These are phyloP conservation scores for Puya raimondii DNA, from an alignment of 176 grass and related monocot species.

Conservation along the genomic window DNA sequence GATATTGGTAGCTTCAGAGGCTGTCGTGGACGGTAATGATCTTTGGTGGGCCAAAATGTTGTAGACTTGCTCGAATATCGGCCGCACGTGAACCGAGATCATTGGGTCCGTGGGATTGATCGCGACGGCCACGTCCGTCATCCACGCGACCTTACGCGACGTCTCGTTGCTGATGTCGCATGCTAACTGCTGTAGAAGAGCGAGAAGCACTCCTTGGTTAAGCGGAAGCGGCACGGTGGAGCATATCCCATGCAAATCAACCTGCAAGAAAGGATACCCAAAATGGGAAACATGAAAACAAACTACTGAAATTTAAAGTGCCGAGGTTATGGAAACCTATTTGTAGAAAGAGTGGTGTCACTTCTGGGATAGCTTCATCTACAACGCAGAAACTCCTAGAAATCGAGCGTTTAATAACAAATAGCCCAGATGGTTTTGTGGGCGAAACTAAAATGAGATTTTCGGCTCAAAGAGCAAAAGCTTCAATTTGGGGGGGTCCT, in stretches of 20 bases:
- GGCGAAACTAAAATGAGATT: no score
- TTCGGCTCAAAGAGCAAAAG: no score
- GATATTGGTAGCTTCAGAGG: slow-evolving; percentile 36
- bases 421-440: no score
- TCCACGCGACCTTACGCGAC: slow-evolving; percentile 58
- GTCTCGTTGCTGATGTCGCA: slow-evolving; percentile 68
- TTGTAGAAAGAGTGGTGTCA: no score
- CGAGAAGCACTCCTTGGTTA: slow-evolving; percentile 82
- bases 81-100: slow-evolving; percentile 60
- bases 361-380: no score
- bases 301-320: no score
- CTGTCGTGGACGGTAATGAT: slow-evolving; percentile 30
- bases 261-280: slow-evolving; percentile 26
- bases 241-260: slow-evolving; percentile 76
- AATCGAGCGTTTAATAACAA: no score
- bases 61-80: slow-evolving; percentile 86
- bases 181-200: slow-evolving; percentile 86
- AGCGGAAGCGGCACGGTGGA: slow-evolving; percentile 43
- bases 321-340: no score
- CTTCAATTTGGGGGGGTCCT: no score
- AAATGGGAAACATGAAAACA: no score
- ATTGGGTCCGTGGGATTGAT: slow-evolving; percentile 60
- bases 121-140: slow-evolving; percentile 58
- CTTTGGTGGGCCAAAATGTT: slow-evolving; percentile 39
- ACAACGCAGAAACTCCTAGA: no score